Percentiles rank a stretch among this genome's conserved stretches.
Conservation (phyloP, 192 early-diverging fungal genomes). For the Coemansia sp. region DNA sequence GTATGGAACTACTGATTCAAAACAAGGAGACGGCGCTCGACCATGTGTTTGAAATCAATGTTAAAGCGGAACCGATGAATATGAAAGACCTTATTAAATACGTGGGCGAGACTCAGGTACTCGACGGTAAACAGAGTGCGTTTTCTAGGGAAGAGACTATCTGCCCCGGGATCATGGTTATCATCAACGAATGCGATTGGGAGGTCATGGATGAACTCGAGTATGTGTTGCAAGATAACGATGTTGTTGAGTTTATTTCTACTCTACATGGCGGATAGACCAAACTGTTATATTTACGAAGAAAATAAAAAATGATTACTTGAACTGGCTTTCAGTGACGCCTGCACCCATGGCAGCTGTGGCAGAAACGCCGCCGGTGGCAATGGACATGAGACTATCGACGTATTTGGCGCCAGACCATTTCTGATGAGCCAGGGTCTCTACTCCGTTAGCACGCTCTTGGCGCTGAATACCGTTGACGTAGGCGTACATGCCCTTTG, state of each 20-base stretch:
- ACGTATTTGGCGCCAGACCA: constrained; percentile 94
- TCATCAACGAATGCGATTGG: constrained; percentile 97
- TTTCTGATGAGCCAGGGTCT: constrained; percentile 91
- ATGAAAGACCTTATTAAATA: constrained; percentile 72
- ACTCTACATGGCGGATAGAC: constrained; percentile 94
- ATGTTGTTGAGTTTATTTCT: constrained; percentile 92
- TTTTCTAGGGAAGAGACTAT: constrained; percentile 84
- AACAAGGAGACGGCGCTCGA: constrained; percentile 62
- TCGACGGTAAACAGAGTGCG: constrained; percentile 80
- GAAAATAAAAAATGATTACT: constrained; percentile 13
- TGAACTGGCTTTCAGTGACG: constrained; percentile 85
- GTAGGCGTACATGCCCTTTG: constrained; percentile 92
- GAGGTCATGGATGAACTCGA: constrained; percentile 90
- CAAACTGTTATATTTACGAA: not conserved
- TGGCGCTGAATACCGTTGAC: constrained; percentile 90
- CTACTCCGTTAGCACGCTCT: constrained; percentile 87
- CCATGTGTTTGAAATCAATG: constrained; percentile 34
- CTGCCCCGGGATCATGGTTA: constrained; percentile 91
- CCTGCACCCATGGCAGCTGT: constrained; percentile 96
- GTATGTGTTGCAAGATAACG: constrained; percentile 75
- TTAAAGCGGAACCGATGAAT: constrained; percentile 47
- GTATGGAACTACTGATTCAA: constrained; percentile 91
- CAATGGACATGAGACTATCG: constrained; percentile 89
- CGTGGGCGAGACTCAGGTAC: constrained; percentile 63
- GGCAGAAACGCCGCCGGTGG: constrained; percentile 89